These are phyloP conservation scores for Vairimorpha necatrix DNA, from an alignment of 371 early-diverging fungal genomes.

Conservation along the genomic window DNA sequence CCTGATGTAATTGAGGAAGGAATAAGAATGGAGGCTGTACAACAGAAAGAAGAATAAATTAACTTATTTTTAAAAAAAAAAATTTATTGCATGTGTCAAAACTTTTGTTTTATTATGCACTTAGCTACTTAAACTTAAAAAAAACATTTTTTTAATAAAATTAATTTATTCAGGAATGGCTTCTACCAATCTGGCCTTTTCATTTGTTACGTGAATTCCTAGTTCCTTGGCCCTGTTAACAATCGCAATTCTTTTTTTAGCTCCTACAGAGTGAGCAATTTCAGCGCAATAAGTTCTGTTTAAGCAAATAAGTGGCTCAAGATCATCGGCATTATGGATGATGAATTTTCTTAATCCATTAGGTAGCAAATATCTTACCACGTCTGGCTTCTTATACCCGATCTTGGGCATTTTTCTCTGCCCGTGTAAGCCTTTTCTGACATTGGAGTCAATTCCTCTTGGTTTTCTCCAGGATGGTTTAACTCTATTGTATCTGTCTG, in stretches of 20 bases:
- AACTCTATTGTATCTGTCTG: conserved; percentile 72
- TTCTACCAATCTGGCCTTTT: conserved; percentile 82
- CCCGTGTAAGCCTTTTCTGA: conserved; percentile 95
- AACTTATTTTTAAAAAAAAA: neutral
- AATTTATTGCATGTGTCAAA: neutral
- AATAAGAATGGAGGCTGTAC: neutral
- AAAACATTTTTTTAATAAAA: neutral
- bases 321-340: conserved; percentile 83
- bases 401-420: conserved; percentile 96
- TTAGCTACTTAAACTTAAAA: neutral
- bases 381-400: conserved; percentile 73
- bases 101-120: neutral
- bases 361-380: conserved; percentile 87
- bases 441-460: conserved; percentile 98
- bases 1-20: conserved; percentile 26
- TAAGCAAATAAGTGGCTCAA: conserved; percentile 91
- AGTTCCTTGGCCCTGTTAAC: conserved; percentile 91
- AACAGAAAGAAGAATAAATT: conserved; percentile 5
- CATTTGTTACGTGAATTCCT: conserved; percentile 91
- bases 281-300: conserved; percentile 96
- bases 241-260: conserved; percentile 89
- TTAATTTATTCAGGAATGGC: conserved; percentile 69
- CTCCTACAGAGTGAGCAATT: conserved; percentile 90
- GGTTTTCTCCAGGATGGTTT: conserved; percentile 98
- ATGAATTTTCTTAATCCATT: conserved; percentile 95